Evolutionary conservation across 1,284 basidiomycete species (phyloP), one percentile per base, ranked within the genome.

Genomic region (Apiotrichum siamense): DNA sequence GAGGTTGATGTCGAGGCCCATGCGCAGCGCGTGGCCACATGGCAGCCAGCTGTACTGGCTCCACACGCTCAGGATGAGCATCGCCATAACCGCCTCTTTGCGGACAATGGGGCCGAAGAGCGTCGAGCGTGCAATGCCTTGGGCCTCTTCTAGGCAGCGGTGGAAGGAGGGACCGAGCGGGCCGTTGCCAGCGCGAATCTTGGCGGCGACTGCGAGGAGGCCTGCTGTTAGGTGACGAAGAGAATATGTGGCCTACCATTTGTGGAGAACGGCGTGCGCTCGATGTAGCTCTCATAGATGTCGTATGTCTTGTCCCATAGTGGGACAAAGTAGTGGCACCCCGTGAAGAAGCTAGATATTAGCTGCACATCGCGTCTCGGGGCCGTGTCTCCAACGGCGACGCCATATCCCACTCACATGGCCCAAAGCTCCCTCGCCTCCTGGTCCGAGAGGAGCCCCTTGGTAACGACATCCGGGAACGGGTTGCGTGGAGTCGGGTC

Each of bases 81-180:
- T 92, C 9, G 89, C 89, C 81, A 92, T 89, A 24, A 94, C 90
- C 31, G 90, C 91, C 75, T 94, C 91, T 73, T 94, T 94, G 64
- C 88, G 79, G 18, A 91, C 88, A 27, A 93, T 83, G 41, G 90
- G 90, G 13, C 89, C 88, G 66, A 94, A 94, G 44, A 96, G 78
- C 12, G 89, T 91, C 17, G 87, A 90, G 38, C 90, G 82, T 33
- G 91, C 92, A 58, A 94, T 93, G 39, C 89, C 88, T 70, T 94
- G 90, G 7, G 90, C 90, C 73, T 94, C 90, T 67, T 93, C 89
- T 40, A 94, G 78, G 66, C 87, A 89, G 65, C 84, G 84, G 76
- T 91, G 91, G 73, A 92, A 93, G 1, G 89, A 86, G 26, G 84
- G 78, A 47, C 82, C 84, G 21, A 90, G 81, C 21, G 86, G 84